Evolutionary conservation across 2,329 filamentous ascomycete genomes (phyloP).

Genomic region (Beauveria varroae): DNA sequence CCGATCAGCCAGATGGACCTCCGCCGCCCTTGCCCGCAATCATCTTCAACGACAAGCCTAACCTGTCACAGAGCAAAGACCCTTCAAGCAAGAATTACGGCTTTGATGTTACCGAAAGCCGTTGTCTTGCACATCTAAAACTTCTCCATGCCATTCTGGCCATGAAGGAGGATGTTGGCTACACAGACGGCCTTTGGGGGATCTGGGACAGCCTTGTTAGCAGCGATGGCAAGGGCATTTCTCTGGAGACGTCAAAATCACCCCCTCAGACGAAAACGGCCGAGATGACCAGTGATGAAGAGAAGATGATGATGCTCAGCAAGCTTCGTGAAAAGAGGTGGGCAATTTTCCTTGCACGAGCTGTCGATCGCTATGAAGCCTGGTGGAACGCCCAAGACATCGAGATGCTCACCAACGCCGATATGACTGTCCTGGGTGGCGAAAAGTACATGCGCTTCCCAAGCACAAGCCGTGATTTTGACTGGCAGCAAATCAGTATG

Average conservation of each 20-base stretch:
- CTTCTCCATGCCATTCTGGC: constrained; percentile 60
- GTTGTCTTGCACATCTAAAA: constrained; percentile 65
- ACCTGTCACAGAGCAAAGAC: neutral
- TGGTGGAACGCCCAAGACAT: constrained; percentile 50
- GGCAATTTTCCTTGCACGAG: constrained; percentile 60
- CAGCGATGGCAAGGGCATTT: constrained; percentile 19
- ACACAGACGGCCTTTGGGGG: constrained; percentile 59
- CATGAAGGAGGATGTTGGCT: constrained; percentile 60
- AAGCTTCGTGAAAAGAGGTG: constrained; percentile 64
- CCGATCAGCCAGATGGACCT: neutral
- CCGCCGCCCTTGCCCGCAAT: neutral
- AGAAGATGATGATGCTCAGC: constrained; percentile 29
- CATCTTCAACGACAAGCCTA: neutral
- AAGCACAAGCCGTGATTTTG: constrained; percentile 24
- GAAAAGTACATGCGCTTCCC: constrained; percentile 28
- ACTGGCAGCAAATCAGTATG: constrained; percentile 29
- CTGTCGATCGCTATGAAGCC: constrained; percentile 57
- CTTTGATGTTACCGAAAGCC: neutral
- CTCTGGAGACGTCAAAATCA: neutral
- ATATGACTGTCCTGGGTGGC: constrained; percentile 24
- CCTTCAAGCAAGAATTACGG: neutral
- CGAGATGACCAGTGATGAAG: constrained; percentile 24
- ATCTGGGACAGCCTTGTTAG: constrained; percentile 42
- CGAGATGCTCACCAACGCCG: constrained; percentile 25
- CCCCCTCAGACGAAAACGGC: neutral